Conservation (phyloP, 768 basidiomycete species). For the Filobasidium wieringae region DNA sequence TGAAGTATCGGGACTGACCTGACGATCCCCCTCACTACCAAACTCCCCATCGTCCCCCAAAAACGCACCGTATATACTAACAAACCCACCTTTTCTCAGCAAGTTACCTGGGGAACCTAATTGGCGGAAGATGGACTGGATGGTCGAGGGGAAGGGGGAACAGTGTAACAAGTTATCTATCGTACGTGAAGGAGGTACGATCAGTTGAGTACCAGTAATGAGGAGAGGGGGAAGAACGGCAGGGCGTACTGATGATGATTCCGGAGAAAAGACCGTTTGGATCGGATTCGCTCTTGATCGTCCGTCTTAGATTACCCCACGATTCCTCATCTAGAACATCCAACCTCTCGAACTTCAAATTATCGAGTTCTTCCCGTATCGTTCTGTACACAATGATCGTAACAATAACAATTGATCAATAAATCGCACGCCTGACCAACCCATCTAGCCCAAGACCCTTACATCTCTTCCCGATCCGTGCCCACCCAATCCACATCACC, state of each 20-base stretch:
- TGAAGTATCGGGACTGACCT: background rate
- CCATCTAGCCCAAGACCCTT: background rate
- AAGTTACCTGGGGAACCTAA: background rate
- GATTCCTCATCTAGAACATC: background rate
- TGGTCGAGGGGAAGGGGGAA: background rate
- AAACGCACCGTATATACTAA: conserved; percentile 11
- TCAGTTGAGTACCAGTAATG: background rate
- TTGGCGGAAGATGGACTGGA: background rate
- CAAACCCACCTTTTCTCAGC: background rate
- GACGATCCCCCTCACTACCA: conserved; percentile 8
- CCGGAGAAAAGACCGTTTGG: background rate
- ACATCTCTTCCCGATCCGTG: conserved; percentile 3
- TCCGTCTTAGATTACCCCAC: background rate
- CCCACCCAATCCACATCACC: conserved; percentile 1
- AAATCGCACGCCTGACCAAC: background rate
- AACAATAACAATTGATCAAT: background rate
- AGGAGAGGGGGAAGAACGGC: background rate
- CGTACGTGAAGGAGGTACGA: background rate
- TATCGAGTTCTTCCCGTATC: background rate
- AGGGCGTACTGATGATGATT: background rate
- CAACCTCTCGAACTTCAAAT: background rate
- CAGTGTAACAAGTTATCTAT: conserved; percentile 13
- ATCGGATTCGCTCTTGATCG: background rate
- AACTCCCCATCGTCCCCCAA: conserved; percentile 7
- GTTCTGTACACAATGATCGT: background rate